Evolutionary conservation across 805 yeast species (phyloP), one percentile per base, ranked within the genome.

Genomic region (Candida nemodendra): DNA sequence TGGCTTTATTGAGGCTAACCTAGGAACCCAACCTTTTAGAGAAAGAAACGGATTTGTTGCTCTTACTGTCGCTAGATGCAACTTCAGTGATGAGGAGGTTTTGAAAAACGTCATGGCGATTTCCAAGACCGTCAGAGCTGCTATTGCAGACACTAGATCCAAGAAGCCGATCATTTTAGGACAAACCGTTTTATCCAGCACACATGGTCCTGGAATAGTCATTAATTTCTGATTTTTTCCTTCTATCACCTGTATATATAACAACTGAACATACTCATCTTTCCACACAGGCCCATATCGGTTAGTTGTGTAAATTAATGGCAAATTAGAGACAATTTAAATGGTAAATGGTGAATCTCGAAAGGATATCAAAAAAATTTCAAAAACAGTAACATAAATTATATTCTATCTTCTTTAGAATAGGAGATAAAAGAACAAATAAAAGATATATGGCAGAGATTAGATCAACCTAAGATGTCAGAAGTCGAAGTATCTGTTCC

Each of bases 191-290:
- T 60, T 89, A 40, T 68, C 80, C 26, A 75, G 87, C 29, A 83
- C 95, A 9, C 76, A 74, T 53, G 91, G 95, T 16, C 96, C 96
- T 1, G 81, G 88, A 24, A 72, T 87, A 34, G 81, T 83, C 23
- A 79, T 89, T 34, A 72, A 76, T 56, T 67, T 75, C 42, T 62
- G 48, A 48, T 27, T 9, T 15, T 27, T 13, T 27, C 9, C 9
- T 13, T 27, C 14, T 27, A 9, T 12, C 25, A 9, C 25, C 12
- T 23, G 9, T 9, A 9, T 23, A 12, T 23, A 12, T 23, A 23
- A 12, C 12, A 23, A 12, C 12, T 23, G 25, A 23, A 23, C 25
- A 23, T 23, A 12, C 12, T 12, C 12, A 12, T 9, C 9, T 9
- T 12, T 29, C 37, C 29, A 36, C 33, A 28, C 29, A 33, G 41